Evolutionary conservation across 805 yeast genomes (phyloP).

Genomic region (Metschnikowia hibisci): DNA sequence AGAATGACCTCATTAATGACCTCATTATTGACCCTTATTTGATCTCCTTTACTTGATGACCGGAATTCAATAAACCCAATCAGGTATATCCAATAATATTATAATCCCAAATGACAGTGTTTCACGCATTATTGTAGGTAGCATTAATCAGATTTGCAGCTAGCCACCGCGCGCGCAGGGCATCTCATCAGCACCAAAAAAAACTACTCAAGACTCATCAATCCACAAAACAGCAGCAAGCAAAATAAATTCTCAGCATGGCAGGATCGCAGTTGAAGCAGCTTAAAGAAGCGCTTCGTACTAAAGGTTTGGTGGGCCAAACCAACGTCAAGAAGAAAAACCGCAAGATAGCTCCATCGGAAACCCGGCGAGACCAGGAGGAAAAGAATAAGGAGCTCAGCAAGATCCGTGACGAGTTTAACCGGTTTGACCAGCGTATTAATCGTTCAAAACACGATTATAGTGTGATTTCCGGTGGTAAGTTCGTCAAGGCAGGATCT

Average conservation of each 20-base stretch:
- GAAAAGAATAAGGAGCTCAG: constrained; percentile 43
- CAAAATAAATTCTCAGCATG: constrained; percentile 35
- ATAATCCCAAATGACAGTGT: too few relatives aligned
- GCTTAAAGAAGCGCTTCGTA: constrained; percentile 70
- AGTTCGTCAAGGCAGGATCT: constrained; percentile 42
- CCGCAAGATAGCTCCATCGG: constrained; percentile 51
- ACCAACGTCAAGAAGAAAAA: constrained; percentile 61
- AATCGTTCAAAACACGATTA: constrained; percentile 61
- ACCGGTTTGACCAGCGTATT: constrained; percentile 80
- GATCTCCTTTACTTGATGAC: too few relatives aligned
- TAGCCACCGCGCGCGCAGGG: constrained; percentile 1
- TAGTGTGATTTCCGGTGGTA: constrained; percentile 38
- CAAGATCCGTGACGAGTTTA: constrained; percentile 76
- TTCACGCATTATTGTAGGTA: too few relatives aligned
- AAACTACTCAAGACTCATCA: not conserved
- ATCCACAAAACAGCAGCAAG: not conserved
- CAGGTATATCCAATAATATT: too few relatives aligned
- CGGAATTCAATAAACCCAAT: too few relatives aligned
- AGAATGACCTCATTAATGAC: too few relatives aligned
- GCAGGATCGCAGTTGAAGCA: constrained; percentile 86
- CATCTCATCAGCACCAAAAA: constrained; percentile 3
- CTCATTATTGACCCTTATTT: too few relatives aligned
- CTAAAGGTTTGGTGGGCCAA: constrained; percentile 83
- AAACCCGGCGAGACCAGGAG: constrained; percentile 67
- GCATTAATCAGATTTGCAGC: too few relatives aligned